Evolutionary conservation across 2,329 filamentous ascomycete species (phyloP), one percentile per base, ranked within the genome.

Genomic region (Monilinia fructigena): DNA sequence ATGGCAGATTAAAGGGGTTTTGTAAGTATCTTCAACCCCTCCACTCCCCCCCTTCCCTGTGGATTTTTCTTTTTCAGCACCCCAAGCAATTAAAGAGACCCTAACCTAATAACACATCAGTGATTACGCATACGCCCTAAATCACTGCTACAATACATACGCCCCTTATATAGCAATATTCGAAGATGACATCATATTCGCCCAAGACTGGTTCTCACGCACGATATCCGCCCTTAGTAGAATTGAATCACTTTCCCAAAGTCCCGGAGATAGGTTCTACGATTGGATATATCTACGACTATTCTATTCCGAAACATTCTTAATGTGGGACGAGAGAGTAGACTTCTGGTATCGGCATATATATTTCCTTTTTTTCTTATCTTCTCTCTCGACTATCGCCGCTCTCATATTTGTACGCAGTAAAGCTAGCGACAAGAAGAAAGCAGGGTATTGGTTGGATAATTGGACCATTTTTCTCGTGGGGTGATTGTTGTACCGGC

Each of bases 141-240:
- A 71, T 6, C 42, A 67, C 42, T 78, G 76, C 66, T 70, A 75
- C 23, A 35, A 70, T 10, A 74, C 72, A 4, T 23, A 40, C 10
- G 71, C 70, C 7, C 73, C 74, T 3, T 78, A 77, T 61, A 78
- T 75, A 23, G 71, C 71, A 16, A 73, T 78, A 7, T 76, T 78
- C 65, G 77, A 78, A 67, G 77, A 78, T 68, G 76, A 78, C 54
- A 75, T 78, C 48, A 74, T 78, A 31, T 69, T 77, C 23, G 76
- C 76, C 1, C 74, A 76, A n/a, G 76, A 76, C 20, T 78, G 77
- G 77, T 60, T 78, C 47, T 65, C 72, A 8, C 75, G 75, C 56
- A 76, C 76, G n/a, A 55, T 45, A 31, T 66, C 63, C 31, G 63
- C 63, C 20, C 59, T 72, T 12, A 8, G 54, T 16, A 48, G 63